These are phyloP conservation scores for Talaromyces amestolkiae DNA, from an alignment of 2,329 filamentous ascomycete genomes.

Conservation along the genomic window DNA sequence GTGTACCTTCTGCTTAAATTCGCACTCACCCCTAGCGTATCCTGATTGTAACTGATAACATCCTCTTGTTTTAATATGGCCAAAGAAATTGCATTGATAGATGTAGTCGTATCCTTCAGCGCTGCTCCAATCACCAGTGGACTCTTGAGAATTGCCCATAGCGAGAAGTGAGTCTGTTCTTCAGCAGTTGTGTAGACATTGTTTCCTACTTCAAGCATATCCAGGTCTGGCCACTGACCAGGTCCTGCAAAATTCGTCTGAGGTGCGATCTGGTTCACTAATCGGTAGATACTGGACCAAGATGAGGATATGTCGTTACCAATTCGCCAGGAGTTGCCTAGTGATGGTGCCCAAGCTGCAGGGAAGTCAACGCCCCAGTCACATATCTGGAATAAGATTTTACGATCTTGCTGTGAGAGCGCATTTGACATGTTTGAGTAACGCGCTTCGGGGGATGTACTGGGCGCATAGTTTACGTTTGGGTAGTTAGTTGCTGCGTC, in stretches of 20 bases:
- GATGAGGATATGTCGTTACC: slow-evolving; percentile 55
- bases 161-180: slow-evolving; percentile 53
- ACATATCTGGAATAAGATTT: slow-evolving; percentile 52
- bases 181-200: slow-evolving; percentile 46
- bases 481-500: slow-evolving; percentile 40
- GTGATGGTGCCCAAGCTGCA: slow-evolving; percentile 47
- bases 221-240: slow-evolving; percentile 53
- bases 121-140: slow-evolving; percentile 51
- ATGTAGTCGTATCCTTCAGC: slow-evolving; percentile 33
- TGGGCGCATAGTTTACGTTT: slow-evolving; percentile 43
- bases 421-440: slow-evolving; percentile 50
- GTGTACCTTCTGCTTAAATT: slow-evolving; percentile 51
- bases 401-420: slow-evolving; percentile 40
- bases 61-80: slow-evolving; percentile 51
- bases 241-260: slow-evolving; percentile 45
- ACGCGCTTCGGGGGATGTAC: slow-evolving; percentile 41
- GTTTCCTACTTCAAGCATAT: slow-evolving; percentile 55
- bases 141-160: slow-evolving; percentile 55
- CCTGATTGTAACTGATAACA: slow-evolving; percentile 59
- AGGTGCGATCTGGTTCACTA: slow-evolving; percentile 53
- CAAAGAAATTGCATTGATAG: slow-evolving; percentile 43
- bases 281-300: slow-evolving; percentile 54
- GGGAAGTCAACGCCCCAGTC: slow-evolving; percentile 55
- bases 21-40: slow-evolving; percentile 52
- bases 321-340: slow-evolving; percentile 53